Percentiles rank a stretch among this genome's conserved stretches.
Evolutionary conservation across 495 filamentous ascomycete genomes (phyloP).

Genomic region (Xylaria grammica): DNA sequence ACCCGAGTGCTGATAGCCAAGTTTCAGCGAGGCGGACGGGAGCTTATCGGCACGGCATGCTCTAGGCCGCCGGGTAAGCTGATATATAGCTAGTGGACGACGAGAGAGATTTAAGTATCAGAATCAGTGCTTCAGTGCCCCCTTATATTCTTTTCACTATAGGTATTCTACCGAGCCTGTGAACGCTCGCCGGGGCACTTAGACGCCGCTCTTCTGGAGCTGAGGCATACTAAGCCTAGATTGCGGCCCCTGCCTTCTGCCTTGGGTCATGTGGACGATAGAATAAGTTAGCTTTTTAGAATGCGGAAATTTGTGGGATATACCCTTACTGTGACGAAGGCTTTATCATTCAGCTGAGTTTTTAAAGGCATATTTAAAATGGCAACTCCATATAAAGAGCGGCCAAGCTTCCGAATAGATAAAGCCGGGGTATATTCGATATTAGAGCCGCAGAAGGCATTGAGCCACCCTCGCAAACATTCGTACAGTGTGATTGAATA

Average conservation of each 20-base stretch:
- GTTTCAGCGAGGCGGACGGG: background rate
- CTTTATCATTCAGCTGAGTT: too few species aligned
- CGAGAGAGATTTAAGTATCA: background rate
- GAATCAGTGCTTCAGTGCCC: too few species aligned
- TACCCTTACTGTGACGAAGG: too few species aligned
- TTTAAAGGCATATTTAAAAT: background rate
- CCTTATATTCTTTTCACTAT: background rate
- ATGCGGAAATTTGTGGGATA: too few species aligned
- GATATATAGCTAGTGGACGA: background rate
- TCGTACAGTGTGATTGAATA: conserved; percentile 7
- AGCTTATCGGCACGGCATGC: background rate
- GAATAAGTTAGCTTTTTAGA: background rate
- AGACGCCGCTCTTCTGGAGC: background rate
- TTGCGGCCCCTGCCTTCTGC: background rate
- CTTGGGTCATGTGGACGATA: too few species aligned
- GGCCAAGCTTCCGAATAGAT: background rate
- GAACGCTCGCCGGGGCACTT: too few species aligned
- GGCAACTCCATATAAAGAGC: background rate
- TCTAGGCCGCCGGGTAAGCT: background rate
- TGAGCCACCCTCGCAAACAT: background rate
- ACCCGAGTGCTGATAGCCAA: background rate
- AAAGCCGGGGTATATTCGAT: conserved; percentile 4
- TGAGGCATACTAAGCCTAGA: background rate
- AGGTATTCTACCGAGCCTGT: too few species aligned
- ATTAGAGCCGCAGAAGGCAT: background rate